phyloP scores from a whole-genome alignment of 169 alveolate species.

The Plasmodium vivax region DNA sequence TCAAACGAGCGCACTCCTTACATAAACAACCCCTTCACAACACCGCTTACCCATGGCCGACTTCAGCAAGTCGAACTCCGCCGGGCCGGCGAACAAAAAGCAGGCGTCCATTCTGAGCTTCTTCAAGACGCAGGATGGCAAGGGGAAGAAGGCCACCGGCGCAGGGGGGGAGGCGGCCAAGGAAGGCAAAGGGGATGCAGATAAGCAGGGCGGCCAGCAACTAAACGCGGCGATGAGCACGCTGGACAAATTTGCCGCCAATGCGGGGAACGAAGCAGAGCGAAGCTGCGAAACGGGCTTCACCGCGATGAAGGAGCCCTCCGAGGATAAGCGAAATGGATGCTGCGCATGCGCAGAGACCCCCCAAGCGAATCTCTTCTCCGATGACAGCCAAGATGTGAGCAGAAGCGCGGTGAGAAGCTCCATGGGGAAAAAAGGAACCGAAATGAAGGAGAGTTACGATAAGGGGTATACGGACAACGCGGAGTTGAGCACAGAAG shows the following conservation, averaged over 20 bases:
- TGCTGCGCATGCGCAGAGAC: background rate
- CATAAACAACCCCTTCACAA: background rate
- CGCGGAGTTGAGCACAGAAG: slow-evolving; percentile 49
- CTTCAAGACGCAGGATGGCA: slow-evolving; percentile 30
- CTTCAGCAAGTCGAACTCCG: background rate
- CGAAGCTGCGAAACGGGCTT: background rate
- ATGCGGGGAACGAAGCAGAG: background rate
- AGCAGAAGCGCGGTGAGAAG: background rate
- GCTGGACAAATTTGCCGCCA: background rate
- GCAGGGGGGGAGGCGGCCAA: background rate
- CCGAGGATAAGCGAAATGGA: background rate
- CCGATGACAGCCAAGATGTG: background rate
- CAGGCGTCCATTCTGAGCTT: slow-evolving; percentile 66
- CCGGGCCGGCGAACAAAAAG: slow-evolving; percentile 18
- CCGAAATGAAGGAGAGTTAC: background rate
- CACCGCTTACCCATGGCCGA: slow-evolving; percentile 7
- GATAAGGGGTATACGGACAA: background rate
- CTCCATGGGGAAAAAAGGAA: background rate
- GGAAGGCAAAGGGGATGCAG: background rate
- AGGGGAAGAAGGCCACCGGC: background rate
- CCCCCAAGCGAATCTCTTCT: background rate
- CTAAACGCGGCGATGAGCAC: background rate
- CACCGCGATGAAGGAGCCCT: background rate
- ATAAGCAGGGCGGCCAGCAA: background rate
- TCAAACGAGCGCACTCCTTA: background rate